phyloP scores from a whole-genome alignment of 352 stramenopile species.

The Globisporangium iwayamae region DNA sequence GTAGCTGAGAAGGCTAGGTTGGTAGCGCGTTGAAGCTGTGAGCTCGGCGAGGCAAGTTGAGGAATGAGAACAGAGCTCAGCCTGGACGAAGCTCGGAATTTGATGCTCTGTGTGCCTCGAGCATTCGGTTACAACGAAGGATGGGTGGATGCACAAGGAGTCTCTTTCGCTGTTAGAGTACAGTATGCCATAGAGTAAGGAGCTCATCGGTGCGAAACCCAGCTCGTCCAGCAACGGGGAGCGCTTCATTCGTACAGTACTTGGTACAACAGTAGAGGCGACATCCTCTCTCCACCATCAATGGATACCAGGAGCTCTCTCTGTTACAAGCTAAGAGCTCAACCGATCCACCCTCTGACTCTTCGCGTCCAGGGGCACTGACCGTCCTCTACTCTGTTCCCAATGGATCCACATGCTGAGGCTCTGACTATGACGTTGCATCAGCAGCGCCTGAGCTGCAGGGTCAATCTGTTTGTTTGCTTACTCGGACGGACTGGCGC shows the following conservation, averaged over 20 bases:
- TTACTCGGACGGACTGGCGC: no score
- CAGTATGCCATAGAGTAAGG: no score
- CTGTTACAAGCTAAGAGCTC: background rate
- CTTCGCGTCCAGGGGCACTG: background rate
- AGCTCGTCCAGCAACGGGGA: background rate
- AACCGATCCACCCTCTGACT: background rate
- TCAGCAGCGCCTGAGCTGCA: no score
- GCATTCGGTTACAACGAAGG: background rate
- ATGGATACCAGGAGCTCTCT: no score
- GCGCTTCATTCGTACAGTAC: background rate
- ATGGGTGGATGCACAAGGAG: background rate
- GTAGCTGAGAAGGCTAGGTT: background rate
- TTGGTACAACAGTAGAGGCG: background rate
- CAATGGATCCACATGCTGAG: background rate
- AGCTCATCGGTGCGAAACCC: no score
- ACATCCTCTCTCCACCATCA: background rate
- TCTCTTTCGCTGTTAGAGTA: no score
- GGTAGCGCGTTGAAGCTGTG: background rate
- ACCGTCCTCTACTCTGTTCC: background rate
- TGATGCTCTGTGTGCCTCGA: background rate
- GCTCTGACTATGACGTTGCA: no score
- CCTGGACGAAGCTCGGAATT: background rate
- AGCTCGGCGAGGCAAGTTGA: constrained; percentile 6
- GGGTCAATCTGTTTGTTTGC: no score
- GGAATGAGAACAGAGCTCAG: background rate